Evolutionary conservation across 768 basidiomycete genomes (phyloP), one percentile per base, ranked within the genome.

Genomic region (Antrodiella citrinella): DNA sequence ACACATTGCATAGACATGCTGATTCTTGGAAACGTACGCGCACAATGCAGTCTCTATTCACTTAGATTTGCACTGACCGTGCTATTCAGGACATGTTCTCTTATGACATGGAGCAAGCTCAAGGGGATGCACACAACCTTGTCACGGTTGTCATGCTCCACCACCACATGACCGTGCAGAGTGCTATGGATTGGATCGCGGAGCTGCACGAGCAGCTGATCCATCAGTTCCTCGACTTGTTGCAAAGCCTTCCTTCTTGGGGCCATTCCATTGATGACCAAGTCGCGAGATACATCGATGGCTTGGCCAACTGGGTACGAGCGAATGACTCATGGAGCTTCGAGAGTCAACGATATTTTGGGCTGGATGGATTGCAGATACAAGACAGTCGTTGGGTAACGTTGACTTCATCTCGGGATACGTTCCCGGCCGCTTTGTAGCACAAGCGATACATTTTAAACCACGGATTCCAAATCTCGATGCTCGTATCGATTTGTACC

Each of bases 241-340:
- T 9, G 7, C 15, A 9, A 10, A 43, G n/a, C 9, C 41, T 89
- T 1, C 86, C 86, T 13, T 83, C 82, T 0, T 88, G 81, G 81
- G 81, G 82, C 24, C 68, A 73, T 1, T 63, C 77, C 53, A 73
- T 88, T 53, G 84, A 88, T 65, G 66, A 66, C 2, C 72, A 83
- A 38, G 77, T 89, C 25, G 68, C 68, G 15, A 58, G 73, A 43
- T 89, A 89, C 60, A 76, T 82, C 50, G 67, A 77, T 23, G 86
- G 86, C 3, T 67, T 88, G 45, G 81, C 76, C 19, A 69, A 83
- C 59, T 88, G 86, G 85, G 83, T 87, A 51, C 79, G 81, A 35
- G 84, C 82, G 18, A 81, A 77, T 26, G 59, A 85, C 18, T 80
- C 84, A 58, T 87, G 86, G 86, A 84, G 70, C 25, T 88, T 86